Percentiles rank a stretch among this genome's conserved stretches.
These are phyloP conservation scores for Pseudocercospora eumusae DNA, from an alignment of 2,329 filamentous ascomycete species.

Conservation along the genomic window DNA sequence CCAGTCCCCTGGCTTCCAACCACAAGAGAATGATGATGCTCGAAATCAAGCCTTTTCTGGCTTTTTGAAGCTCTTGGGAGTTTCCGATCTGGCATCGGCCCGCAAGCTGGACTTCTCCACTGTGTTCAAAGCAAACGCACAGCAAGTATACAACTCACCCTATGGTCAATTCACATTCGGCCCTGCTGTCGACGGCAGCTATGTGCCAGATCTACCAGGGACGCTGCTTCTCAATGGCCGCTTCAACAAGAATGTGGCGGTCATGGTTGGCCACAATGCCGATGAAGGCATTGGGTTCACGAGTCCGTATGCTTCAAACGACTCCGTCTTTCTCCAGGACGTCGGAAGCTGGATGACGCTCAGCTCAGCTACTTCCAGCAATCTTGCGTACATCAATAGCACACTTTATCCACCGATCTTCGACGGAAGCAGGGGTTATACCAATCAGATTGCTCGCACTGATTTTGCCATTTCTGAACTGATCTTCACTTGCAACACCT, in stretches of 20 bases:
- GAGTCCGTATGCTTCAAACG: constrained; percentile 41
- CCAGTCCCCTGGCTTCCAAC: constrained; percentile 51
- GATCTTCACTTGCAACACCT: constrained; percentile 55
- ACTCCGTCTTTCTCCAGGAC: constrained; percentile 35
- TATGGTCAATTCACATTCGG: constrained; percentile 50
- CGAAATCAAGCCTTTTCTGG: constrained; percentile 46
- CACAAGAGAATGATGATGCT: constrained; percentile 38
- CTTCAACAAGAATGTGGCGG: constrained; percentile 47
- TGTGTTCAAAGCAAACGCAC: constrained; percentile 43
- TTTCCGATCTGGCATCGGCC: constrained; percentile 48
- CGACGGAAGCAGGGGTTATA: constrained; percentile 45
- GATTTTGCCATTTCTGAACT: constrained; percentile 48
- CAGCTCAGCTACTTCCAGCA: constrained; percentile 41
- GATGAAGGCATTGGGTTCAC: constrained; percentile 51
- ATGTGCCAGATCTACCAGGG: constrained; percentile 51
- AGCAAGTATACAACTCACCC: constrained; percentile 45
- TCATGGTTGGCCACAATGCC: constrained; percentile 51
- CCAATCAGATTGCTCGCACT: constrained; percentile 46
- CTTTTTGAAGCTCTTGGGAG: constrained; percentile 48
- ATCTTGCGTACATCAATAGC: constrained; percentile 46
- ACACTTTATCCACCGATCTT: constrained; percentile 50
- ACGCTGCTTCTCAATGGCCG: constrained; percentile 47
- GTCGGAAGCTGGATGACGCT: constrained; percentile 37
- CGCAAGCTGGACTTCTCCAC: constrained; percentile 33
- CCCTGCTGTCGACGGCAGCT: constrained; percentile 51